Percentiles rank a stretch among this genome's conserved stretches.
Evolutionary conservation across 306 rosid species (phyloP).

Genomic region (Quercus rubra): DNA sequence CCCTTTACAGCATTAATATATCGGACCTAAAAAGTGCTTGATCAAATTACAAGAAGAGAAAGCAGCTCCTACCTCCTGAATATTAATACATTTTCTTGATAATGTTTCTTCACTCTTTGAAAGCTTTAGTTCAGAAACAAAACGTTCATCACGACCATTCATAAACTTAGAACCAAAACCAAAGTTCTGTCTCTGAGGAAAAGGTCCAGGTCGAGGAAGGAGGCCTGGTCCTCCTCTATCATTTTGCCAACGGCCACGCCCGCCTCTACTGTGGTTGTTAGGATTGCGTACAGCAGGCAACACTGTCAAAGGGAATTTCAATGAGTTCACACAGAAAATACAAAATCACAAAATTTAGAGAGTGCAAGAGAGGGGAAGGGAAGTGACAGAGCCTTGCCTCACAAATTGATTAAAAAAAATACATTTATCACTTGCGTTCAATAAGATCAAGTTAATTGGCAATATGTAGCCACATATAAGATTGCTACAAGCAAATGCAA

Average conservation of each 20-base stretch:
- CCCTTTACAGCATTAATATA: background rate
- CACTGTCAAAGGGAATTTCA: slow-evolving; percentile 22
- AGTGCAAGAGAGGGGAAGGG: background rate
- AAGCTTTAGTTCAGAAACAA: slow-evolving; percentile 81
- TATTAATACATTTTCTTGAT: slow-evolving; percentile 50
- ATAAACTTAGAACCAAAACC: slow-evolving; percentile 67
- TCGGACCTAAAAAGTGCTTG: too few species aligned
- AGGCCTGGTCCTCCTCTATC: slow-evolving; percentile 89
- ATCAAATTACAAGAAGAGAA: too few species aligned
- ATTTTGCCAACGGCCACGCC: slow-evolving; percentile 61
- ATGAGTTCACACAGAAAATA: background rate
- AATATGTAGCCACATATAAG: background rate
- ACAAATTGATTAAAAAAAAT: background rate
- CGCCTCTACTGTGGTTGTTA: slow-evolving; percentile 44
- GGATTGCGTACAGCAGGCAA: slow-evolving; percentile 40
- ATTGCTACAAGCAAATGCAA: background rate
- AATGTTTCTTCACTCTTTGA: slow-evolving; percentile 75
- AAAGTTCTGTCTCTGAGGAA: slow-evolving; percentile 70
- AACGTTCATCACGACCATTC: slow-evolving; percentile 76
- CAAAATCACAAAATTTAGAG: background rate
- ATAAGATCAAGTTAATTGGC: background rate
- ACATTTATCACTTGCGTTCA: background rate
- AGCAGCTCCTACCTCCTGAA: slow-evolving; percentile 44
- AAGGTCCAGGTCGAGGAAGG: slow-evolving; percentile 93
- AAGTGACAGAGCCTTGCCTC: background rate